Evolutionary conservation across 768 basidiomycete genomes (phyloP).

Genomic region (Clitopilus passeckerianus): DNA sequence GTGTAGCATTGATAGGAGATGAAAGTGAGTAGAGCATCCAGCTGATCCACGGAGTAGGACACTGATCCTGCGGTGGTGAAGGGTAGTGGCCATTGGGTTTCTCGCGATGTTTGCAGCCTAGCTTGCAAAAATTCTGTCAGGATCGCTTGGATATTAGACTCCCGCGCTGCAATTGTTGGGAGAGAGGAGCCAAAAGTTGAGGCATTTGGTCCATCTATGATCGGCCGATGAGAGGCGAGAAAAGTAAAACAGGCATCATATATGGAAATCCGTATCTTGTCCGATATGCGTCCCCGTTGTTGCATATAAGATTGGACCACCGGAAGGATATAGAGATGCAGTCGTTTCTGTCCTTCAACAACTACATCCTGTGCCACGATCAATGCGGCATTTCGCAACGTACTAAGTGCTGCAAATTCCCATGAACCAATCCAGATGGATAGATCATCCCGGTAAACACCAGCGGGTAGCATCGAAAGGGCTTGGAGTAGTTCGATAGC

Average conservation of each 20-base stretch:
- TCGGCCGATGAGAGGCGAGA: conserved; percentile 7
- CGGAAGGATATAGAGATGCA: conserved; percentile 8
- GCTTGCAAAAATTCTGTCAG: neutral
- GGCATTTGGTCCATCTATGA: neutral
- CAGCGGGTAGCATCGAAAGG: neutral
- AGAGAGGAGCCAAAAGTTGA: neutral
- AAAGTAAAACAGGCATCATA: conserved; percentile 10
- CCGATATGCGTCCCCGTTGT: conserved; percentile 6
- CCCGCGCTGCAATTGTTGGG: neutral
- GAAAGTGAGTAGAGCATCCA: conserved; percentile 14
- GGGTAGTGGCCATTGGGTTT: neutral
- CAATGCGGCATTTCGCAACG: neutral
- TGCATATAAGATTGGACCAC: conserved; percentile 15
- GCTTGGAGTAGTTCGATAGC: neutral
- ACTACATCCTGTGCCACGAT: neutral
- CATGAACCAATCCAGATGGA: neutral
- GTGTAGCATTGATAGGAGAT: conserved; percentile 10
- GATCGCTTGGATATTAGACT: neutral
- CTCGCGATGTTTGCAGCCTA: neutral
- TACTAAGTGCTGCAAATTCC: neutral
- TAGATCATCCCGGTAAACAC: neutral
- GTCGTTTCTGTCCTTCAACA: neutral
- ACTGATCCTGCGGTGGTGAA: conserved; percentile 3
- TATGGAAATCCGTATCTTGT: conserved; percentile 1
- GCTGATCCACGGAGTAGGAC: conserved; percentile 4